Base-by-base conservation (phyloP, 2,329 filamentous ascomycete genomes). In the Diaporthe batatas region DNA sequence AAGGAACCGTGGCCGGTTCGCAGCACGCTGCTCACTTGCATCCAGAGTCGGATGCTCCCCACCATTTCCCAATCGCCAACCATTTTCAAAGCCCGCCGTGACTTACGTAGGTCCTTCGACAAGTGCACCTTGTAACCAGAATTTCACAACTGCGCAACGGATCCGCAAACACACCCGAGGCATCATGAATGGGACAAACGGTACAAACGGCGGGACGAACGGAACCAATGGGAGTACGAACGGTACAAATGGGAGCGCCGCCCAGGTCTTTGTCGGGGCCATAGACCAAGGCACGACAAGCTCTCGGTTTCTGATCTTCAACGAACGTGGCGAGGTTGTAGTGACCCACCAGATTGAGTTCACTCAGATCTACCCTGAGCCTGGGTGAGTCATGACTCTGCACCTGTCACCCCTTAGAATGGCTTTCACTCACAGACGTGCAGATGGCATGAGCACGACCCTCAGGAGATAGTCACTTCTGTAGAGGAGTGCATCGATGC, bases 241-340 rank as follows among this genome's bases (percentile, higher is more conserved):
- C 36, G 29, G 29, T 11, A 47, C 25, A 51, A 51, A 67, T 25
- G 62, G 47, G 14, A 29, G 12, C 36, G 32, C 47, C n/a, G 2
- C 44, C 44, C 29, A 67, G 29, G 21, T 47, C n/a, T 97, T 94
- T 79, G 91, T 97, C 74, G 95, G 94, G 74, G 94, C 93, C 77
- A 95, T 98, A 80, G 95, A 98, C 80, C 94, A 97, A 79, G 95
- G 95, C 73, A 98, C 95, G 18, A 98, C 95, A 49, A 96, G 93
- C 74, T 94, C 94, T 51, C 90, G 95, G 47, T 98, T 98, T 83
- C 89, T 98, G 77, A 95, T 98, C 80, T 98, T 98, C 84, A 91
- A 97, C 82, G 91, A 90, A 76, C 84, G 89, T 53, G 94, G 95
- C 72, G 91, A 93, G 73, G 93, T 93, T 4, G 89, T 96, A 58